phyloP scores from a whole-genome alignment of 2,329 filamentous ascomycete genomes.

The Neofusicoccum kwambonambiense region DNA sequence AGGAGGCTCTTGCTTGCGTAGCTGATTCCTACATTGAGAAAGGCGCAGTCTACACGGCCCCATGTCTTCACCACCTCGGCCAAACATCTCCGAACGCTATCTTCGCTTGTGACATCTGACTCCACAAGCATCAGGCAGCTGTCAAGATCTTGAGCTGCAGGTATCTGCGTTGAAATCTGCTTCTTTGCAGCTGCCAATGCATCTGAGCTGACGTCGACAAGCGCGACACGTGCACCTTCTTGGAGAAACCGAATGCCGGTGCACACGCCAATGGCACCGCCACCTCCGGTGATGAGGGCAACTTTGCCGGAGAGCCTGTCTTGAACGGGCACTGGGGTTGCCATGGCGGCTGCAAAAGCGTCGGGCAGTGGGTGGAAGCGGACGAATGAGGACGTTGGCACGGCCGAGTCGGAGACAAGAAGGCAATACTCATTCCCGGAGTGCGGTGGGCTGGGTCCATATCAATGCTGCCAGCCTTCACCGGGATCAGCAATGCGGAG shows the following conservation, averaged over 20 bases:
- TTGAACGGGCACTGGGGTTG: conserved; percentile 27
- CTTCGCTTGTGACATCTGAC: conserved; percentile 36
- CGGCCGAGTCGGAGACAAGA: not conserved
- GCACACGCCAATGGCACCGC: conserved; percentile 35
- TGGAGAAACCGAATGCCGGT: conserved; percentile 35
- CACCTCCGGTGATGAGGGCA: conserved; percentile 34
- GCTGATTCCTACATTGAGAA: conserved; percentile 13
- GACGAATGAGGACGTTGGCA: not conserved
- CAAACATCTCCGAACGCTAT: conserved; percentile 28
- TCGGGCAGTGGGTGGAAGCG: not conserved
- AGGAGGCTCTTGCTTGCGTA: conserved; percentile 33
- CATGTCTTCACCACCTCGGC: conserved; percentile 30
- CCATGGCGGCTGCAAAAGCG: not conserved
- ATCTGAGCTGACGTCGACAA: conserved; percentile 35
- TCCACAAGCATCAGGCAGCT: conserved; percentile 24
- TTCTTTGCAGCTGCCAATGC: conserved; percentile 29
- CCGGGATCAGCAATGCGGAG: not conserved
- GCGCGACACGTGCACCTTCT: conserved; percentile 38
- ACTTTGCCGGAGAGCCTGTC: conserved; percentile 32
- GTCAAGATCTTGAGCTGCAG: conserved; percentile 27
- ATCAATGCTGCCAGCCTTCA: not conserved
- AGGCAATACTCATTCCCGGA: not conserved
- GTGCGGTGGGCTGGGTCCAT: not conserved
- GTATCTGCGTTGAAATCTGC: conserved; percentile 11
- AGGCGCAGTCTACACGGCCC: conserved; percentile 26